Conservation (phyloP, 192 early-diverging fungal species). For the Backusella parvicylindrica region DNA sequence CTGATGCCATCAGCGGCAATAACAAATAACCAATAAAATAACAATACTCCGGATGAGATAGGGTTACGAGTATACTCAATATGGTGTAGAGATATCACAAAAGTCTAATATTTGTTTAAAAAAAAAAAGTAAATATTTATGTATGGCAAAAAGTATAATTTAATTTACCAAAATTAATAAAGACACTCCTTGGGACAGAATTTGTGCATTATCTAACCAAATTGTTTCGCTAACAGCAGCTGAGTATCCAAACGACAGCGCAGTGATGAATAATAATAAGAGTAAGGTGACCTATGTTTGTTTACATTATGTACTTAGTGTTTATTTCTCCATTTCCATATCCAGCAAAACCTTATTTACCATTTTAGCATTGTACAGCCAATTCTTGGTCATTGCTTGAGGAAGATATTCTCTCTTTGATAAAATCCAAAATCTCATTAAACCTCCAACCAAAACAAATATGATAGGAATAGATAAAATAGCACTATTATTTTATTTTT, state of each 20-base stretch:
- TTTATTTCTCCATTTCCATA: neutral
- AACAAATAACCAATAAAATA: constrained; percentile 61
- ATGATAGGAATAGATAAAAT: neutral
- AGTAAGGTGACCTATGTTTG: neutral
- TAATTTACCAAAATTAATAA: constrained; percentile 7
- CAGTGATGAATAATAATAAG: neutral
- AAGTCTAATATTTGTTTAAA: constrained; percentile 1
- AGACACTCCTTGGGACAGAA: neutral
- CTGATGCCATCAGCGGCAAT: constrained; percentile 36
- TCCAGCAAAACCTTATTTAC: constrained; percentile 7
- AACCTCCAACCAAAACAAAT: constrained; percentile 33
- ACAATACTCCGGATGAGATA: constrained; percentile 49
- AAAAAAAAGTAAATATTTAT: neutral
- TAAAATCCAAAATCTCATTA: constrained; percentile 35
- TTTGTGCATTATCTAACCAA: neutral
- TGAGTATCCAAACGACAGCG: neutral
- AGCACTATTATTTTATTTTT: neutral
- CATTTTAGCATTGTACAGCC: constrained; percentile 35
- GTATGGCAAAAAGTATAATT: neutral
- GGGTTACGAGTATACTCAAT: constrained; percentile 33
- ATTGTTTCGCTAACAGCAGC: neutral
- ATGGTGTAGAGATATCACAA: constrained; percentile 30
- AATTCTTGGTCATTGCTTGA: constrained; percentile 21
- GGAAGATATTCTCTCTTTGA: constrained; percentile 26
- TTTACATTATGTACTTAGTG: neutral